Percentiles rank a stretch among this genome's conserved stretches.
Conservation (phyloP, 805 yeast species). For the Hanseniaspora clermontiae region DNA sequence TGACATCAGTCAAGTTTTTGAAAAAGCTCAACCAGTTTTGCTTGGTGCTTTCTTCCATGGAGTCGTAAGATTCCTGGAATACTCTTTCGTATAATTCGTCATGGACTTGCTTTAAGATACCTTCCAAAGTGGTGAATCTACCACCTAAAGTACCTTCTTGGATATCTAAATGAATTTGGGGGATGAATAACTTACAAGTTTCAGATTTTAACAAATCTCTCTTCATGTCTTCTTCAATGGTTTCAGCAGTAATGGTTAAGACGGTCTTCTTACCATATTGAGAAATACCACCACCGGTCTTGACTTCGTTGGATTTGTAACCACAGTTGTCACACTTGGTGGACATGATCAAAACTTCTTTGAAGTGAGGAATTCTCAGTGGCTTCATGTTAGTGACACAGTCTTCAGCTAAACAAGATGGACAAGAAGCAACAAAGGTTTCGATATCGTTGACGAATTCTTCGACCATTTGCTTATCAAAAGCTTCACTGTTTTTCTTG, state of each 20-base stretch:
- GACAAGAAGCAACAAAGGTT: constrained; percentile 83
- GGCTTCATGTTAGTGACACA: constrained; percentile 94
- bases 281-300: constrained; percentile 96
- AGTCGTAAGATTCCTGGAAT: constrained; percentile 73
- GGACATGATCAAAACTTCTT: constrained; percentile 92
- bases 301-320: constrained; percentile 91
- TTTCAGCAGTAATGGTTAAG: constrained; percentile 61
- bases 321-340: constrained; percentile 90
- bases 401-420: constrained; percentile 59
- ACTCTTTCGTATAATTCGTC: constrained; percentile 83
- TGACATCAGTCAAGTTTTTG: constrained; percentile 58
- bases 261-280: constrained; percentile 64
- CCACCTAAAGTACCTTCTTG: constrained; percentile 97
- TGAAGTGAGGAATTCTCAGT: constrained; percentile 93
- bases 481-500: constrained; percentile 38
- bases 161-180: constrained; percentile 80
- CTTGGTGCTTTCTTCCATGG: constrained; percentile 70
- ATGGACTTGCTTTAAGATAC: constrained; percentile 72
- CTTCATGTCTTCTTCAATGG: constrained; percentile 62
- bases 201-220: constrained; percentile 92
- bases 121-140: constrained; percentile 93
- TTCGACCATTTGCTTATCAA: constrained; percentile 69
- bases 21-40: constrained; percentile 76
- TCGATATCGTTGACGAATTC: constrained; percentile 84
- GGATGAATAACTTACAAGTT: constrained; percentile 73